These are phyloP conservation scores for Trichomonas gallinae DNA, from an alignment of 208 protist genomes.

Conservation along the genomic window DNA sequence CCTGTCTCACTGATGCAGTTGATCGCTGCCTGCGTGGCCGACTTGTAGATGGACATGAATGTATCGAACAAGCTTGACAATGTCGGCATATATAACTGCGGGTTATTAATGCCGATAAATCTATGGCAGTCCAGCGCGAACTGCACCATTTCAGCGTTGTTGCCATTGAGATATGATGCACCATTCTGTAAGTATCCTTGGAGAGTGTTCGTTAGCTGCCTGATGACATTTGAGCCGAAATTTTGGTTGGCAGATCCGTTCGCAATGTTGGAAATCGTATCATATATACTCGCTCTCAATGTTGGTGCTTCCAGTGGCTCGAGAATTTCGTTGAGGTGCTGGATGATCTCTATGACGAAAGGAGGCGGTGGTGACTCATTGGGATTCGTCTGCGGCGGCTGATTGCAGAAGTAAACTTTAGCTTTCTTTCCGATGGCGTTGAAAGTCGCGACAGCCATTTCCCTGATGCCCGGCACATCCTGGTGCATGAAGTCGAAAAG, in stretches of 20 bases:
- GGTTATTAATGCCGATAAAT: background rate
- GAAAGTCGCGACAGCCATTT: conserved; percentile 4
- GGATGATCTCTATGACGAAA: background rate
- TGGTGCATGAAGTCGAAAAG: background rate
- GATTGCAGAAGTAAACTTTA: background rate
- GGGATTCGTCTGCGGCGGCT: background rate
- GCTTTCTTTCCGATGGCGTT: background rate
- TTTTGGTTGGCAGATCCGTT: background rate
- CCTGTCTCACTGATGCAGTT: background rate
- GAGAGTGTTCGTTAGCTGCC: background rate
- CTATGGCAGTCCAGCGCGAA: background rate
- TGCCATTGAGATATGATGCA: background rate
- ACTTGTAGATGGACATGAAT: background rate
- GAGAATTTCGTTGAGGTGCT: background rate
- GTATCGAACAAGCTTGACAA: background rate
- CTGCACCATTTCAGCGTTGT: background rate
- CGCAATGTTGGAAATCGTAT: background rate
- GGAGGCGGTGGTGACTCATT: no score
- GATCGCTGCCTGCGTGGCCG: background rate
- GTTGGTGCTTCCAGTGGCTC: background rate
- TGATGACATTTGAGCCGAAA: background rate
- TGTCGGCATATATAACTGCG: background rate
- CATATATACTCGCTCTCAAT: background rate
- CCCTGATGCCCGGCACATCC: background rate
- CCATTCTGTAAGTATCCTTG: background rate